Conservation (phyloP, 768 basidiomycete species). For the Collybia nuda region DNA sequence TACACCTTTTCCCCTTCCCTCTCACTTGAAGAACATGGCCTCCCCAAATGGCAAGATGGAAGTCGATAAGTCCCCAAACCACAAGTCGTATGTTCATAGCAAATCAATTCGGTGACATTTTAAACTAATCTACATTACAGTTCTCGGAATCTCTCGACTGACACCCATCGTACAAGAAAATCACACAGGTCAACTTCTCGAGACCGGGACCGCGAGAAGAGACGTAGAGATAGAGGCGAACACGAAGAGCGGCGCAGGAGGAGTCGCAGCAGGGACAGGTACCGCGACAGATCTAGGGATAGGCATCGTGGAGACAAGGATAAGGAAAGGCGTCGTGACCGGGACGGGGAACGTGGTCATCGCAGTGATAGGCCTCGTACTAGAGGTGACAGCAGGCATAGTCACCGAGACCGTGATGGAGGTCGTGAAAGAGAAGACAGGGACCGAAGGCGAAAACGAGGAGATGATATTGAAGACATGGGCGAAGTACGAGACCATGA, state of each 20-base stretch:
- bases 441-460: slow-evolving; percentile 67
- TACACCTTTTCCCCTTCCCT: slow-evolving; percentile 8
- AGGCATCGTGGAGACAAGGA: slow-evolving; percentile 45
- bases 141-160: slow-evolving; percentile 74
- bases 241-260: slow-evolving; percentile 61
- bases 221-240: slow-evolving; percentile 51
- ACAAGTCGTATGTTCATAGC: slow-evolving; percentile 52
- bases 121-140: slow-evolving; percentile 26
- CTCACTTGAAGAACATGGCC: slow-evolving; percentile 32
- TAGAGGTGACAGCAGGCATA: slow-evolving; percentile 53
- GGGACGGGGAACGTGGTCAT: slow-evolving; percentile 48
- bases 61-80: slow-evolving; percentile 58
- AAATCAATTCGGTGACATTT: slow-evolving; percentile 2
- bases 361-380: slow-evolving; percentile 51
- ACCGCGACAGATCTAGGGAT: slow-evolving; percentile 49
- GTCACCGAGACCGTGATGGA: slow-evolving; percentile 53
- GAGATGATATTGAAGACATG: slow-evolving; percentile 57
- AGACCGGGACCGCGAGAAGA: slow-evolving; percentile 56
- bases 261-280: slow-evolving; percentile 61
- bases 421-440: slow-evolving; percentile 49
- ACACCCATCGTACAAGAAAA: slow-evolving; percentile 69
- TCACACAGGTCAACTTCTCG: slow-evolving; percentile 74
- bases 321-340: slow-evolving; percentile 48
- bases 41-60: slow-evolving; percentile 61
- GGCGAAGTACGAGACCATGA: slow-evolving; percentile 45